These are phyloP conservation scores for Parastagonospora avenae DNA, from an alignment of 2,329 filamentous ascomycete species.

Conservation along the genomic window DNA sequence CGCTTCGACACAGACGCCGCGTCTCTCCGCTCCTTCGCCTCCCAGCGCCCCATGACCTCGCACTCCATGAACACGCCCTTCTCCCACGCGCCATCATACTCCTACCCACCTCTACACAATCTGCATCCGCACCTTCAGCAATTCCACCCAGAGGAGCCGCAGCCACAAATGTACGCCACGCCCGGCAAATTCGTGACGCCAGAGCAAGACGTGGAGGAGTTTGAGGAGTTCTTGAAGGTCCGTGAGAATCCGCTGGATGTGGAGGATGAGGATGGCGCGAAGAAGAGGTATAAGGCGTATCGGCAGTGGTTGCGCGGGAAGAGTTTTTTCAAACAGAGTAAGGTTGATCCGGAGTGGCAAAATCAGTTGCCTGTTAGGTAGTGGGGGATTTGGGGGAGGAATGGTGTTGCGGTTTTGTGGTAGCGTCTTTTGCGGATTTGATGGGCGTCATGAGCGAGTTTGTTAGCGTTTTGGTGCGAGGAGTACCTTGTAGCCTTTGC, in stretches of 20 bases:
- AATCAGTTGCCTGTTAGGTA: slow-evolving; percentile 40
- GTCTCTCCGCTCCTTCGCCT: slow-evolving; percentile 32
- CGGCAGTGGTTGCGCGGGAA: slow-evolving; percentile 93
- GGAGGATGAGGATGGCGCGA: slow-evolving; percentile 80
- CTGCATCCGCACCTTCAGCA: slow-evolving; percentile 22
- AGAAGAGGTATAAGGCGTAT: slow-evolving; percentile 97
- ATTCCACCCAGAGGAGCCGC: neutral
- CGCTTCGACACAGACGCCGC: slow-evolving; percentile 30
- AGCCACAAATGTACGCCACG: slow-evolving; percentile 9
- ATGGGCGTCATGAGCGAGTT: too few species aligned
- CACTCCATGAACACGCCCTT: slow-evolving; percentile 38
- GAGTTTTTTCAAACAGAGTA: slow-evolving; percentile 89
- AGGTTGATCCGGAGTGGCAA: slow-evolving; percentile 57
- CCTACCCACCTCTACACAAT: slow-evolving; percentile 23
- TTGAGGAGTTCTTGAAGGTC: slow-evolving; percentile 76
- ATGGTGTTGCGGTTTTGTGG: neutral
- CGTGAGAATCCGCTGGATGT: slow-evolving; percentile 86
- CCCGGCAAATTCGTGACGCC: slow-evolving; percentile 53
- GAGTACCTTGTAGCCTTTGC: too few species aligned
- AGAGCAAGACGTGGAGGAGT: slow-evolving; percentile 73
- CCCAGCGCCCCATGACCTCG: slow-evolving; percentile 32
- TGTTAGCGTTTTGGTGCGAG: too few species aligned
- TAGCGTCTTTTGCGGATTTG: too few species aligned
- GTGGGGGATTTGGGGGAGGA: neutral
- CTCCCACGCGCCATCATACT: slow-evolving; percentile 37